Base-by-base conservation (phyloP, 2,329 filamentous ascomycete species). In the Emergomyces pasteurianus region DNA sequence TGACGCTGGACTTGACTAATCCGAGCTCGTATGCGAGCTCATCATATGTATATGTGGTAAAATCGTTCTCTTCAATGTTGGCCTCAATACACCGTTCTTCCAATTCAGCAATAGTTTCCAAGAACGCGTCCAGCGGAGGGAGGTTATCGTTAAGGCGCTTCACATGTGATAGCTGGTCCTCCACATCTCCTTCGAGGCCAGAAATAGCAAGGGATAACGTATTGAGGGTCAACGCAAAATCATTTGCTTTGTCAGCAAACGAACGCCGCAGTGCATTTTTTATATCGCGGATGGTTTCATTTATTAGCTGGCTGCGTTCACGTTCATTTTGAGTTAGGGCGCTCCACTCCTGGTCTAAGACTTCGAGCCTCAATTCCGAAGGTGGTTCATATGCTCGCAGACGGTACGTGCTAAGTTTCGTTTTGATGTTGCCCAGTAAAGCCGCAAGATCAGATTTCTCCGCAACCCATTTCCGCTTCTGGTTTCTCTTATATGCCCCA, bases 21-120 rank as follows among this genome's bases (percentile, higher is more conserved):
- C 90, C 86, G 62, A 97, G 82, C 76, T 99, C 94, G 76, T 99
- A 99, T 63, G 86, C 86, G 49, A 99, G 82, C 75, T 99, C 94
- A 71, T 99, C 94, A 73, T 97, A 94, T 10, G 92, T 96, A 76
- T 97, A 97, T 9, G 92, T 97, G n/a, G 94, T 99, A 74, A 94
- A 97, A 78, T 99, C 94, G 74, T 99, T 99, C 71, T 99, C 94
- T 75, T 99, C 94, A 65, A 99, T 96, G 73, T 99, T 97, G 64
- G 94, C 94, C 78, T 97, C 92, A 63, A 87, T 83, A 72, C 94
- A 99, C 75, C 96, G 90, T 65, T 85, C 84, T 70, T 96, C 92
- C 55, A 97, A 83, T 12, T 84, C 85, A 16, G 86, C 89, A 70
- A 99, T 96, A 65, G 90, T 89, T 64, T 90, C 86, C 47, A 99